Percentiles rank a stretch among this genome's conserved stretches.
phyloP scores from a whole-genome alignment of 805 yeast species.

The Candida adriatica region DNA sequence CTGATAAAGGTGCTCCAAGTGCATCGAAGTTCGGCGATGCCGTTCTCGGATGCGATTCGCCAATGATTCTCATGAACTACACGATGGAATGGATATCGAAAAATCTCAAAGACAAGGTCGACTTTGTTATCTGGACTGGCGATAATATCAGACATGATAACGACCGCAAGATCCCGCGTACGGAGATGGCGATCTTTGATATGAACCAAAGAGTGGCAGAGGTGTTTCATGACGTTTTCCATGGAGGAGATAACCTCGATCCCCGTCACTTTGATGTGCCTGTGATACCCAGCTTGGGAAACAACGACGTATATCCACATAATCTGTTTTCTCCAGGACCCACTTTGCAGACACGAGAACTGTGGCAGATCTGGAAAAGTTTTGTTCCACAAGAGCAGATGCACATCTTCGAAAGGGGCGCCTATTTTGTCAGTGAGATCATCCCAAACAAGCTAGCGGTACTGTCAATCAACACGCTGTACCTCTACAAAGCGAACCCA shows the following conservation, averaged over 20 bases:
- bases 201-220: slow-evolving; percentile 55
- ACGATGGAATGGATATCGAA: slow-evolving; percentile 63
- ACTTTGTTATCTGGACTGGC: slow-evolving; percentile 87
- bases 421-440: slow-evolving; percentile 69
- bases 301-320: slow-evolving; percentile 87
- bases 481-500: slow-evolving; percentile 70
- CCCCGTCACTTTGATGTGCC: slow-evolving; percentile 40
- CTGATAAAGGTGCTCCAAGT: slow-evolving; percentile 27
- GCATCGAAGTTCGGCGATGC: slow-evolving; percentile 75
- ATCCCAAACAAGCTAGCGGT: slow-evolving; percentile 75
- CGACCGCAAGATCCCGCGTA: slow-evolving; percentile 67
- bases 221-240: slow-evolving; percentile 45
- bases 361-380: slow-evolving; percentile 64
- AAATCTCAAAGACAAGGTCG: slow-evolving; percentile 68
- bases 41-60: slow-evolving; percentile 70
- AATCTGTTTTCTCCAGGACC: slow-evolving; percentile 83
- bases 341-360: slow-evolving; percentile 76
- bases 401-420: slow-evolving; percentile 68
- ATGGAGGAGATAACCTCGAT: slow-evolving; percentile 27
- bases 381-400: slow-evolving; percentile 74
- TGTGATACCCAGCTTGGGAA: slow-evolving; percentile 71
- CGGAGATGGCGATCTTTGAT: slow-evolving; percentile 63
- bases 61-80: slow-evolving; percentile 49
- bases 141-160: slow-evolving; percentile 83
- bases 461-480: slow-evolving; percentile 70